Conservation (phyloP, 306 rosid species). For the Boehmeria nivea region DNA sequence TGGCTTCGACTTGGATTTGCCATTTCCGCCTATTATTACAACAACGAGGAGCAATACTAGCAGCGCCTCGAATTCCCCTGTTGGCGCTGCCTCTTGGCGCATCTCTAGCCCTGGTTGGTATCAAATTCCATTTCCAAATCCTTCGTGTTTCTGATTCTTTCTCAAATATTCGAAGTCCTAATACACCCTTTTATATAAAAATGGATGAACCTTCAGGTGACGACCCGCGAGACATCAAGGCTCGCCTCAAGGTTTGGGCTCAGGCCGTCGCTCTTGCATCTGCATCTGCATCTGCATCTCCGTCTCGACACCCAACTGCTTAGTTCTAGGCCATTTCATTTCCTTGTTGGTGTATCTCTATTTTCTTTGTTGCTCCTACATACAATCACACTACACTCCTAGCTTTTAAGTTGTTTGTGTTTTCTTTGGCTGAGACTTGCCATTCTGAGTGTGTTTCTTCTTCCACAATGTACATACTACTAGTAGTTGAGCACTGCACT, state of each 20-base stretch:
- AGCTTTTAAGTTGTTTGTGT: no score
- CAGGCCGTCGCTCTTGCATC: slow-evolving; percentile 87
- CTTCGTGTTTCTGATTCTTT: neutral
- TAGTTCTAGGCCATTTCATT: no score
- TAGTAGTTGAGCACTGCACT: no score
- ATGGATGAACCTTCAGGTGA: slow-evolving; percentile 40
- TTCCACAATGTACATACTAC: no score
- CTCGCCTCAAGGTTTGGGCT: slow-evolving; percentile 88
- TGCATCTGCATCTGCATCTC: slow-evolving; percentile 61
- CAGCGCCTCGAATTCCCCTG: slow-evolving; percentile 47
- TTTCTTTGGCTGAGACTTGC: no score
- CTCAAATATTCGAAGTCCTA: neutral
- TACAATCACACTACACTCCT: no score
- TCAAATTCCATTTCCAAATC: no score
- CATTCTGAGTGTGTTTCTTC: no score
- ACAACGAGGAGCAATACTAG: slow-evolving; percentile 51
- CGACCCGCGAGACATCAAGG: slow-evolving; percentile 78
- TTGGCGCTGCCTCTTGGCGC: slow-evolving; percentile 69
- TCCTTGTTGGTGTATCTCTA: neutral
- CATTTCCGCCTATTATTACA: slow-evolving; percentile 5
- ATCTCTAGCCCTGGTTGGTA: slow-evolving; percentile 73
- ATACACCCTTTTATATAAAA: neutral
- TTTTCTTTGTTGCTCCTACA: neutral
- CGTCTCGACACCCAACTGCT: neutral
- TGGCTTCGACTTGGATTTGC: slow-evolving; percentile 71